phyloP scores from a whole-genome alignment of 2,329 filamentous ascomycete species.

The Botryotinia calthae region DNA sequence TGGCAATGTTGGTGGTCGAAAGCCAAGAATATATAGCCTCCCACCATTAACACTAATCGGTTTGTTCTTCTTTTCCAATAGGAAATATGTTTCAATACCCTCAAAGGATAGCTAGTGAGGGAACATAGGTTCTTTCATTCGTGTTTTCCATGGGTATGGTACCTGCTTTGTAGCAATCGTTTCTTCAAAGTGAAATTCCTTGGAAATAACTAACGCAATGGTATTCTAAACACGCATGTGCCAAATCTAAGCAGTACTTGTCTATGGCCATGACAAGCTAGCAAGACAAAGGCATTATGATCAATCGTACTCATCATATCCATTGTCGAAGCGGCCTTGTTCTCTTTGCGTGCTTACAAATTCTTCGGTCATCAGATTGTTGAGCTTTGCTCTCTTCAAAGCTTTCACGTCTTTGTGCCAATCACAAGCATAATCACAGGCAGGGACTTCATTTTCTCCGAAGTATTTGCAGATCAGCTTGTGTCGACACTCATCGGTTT shows the following conservation, averaged over 20 bases:
- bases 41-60: background rate
- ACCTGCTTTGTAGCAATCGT: background rate
- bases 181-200: background rate
- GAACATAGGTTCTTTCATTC: background rate
- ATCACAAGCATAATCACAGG: constrained; percentile 74
- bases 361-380: constrained; percentile 57
- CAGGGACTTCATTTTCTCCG: constrained; percentile 58
- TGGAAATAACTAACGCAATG: background rate
- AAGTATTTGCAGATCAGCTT: constrained; percentile 74
- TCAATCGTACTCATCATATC: constrained; percentile 49
- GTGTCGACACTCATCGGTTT: constrained; percentile 70
- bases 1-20: background rate
- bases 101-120: background rate
- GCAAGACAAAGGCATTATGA: background rate
- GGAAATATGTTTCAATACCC: background rate
- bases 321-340: constrained; percentile 54
- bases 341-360: constrained; percentile 63
- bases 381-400: constrained; percentile 56
- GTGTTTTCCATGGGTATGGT: background rate
- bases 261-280: background rate
- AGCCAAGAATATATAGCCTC: background rate
- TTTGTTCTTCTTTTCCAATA: background rate
- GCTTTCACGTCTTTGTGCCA: constrained; percentile 67
- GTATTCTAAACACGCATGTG: background rate
- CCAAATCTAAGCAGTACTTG: background rate